phyloP scores from a whole-genome alignment of 2,329 filamentous ascomycete genomes.

The Mycosphaerella sp. region DNA sequence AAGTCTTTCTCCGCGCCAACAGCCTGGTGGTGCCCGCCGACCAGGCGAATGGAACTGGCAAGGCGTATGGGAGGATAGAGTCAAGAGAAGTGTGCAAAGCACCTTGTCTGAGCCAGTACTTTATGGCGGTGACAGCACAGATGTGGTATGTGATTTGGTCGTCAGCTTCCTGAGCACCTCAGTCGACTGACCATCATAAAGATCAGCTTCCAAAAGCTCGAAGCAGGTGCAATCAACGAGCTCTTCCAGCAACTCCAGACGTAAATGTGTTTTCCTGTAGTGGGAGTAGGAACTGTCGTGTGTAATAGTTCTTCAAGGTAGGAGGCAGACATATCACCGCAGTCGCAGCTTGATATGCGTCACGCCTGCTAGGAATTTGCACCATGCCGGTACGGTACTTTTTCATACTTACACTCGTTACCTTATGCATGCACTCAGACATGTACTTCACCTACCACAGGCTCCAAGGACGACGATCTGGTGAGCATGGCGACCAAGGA shows the following conservation, averaged over 20 bases:
- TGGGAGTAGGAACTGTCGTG: neutral
- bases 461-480: neutral
- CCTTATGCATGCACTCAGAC: neutral
- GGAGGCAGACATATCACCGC: neutral
- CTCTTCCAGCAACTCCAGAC: conserved; percentile 6
- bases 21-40: conserved; percentile 46
- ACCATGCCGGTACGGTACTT: neutral
- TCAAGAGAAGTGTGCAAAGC: conserved; percentile 68
- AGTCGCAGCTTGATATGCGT: neutral
- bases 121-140: conserved; percentile 64
- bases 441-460: neutral
- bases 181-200: conserved; percentile 10
- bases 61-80: conserved; percentile 88
- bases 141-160: conserved; percentile 59
- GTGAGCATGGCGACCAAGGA: conserved; percentile 29
- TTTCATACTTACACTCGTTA: neutral
- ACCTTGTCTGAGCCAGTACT: conserved; percentile 75
- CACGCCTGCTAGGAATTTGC: neutral
- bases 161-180: neutral
- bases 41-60: conserved; percentile 97
- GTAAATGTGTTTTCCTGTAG: neutral
- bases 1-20: conserved; percentile 29
- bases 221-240: conserved; percentile 22
- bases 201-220: conserved; percentile 32
- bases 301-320: neutral